These are phyloP conservation scores for Penicillium sp. DNA, from an alignment of 2,329 filamentous ascomycete species.

Conservation along the genomic window DNA sequence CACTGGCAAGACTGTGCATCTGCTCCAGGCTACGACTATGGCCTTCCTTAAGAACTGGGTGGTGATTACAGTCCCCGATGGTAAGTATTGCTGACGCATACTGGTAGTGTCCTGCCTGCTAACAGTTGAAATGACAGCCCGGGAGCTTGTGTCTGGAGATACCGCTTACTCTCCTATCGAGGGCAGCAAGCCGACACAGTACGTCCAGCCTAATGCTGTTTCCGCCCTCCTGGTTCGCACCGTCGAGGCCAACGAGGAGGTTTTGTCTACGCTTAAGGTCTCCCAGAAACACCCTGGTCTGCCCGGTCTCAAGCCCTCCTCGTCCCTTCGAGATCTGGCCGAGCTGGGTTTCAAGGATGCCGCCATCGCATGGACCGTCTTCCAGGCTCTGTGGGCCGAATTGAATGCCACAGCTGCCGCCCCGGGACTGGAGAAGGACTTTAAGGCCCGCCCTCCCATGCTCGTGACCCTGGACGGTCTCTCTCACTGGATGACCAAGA, in stretches of 20 bases:
- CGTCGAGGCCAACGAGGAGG: constrained; percentile 61
- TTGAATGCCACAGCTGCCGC: constrained; percentile 53
- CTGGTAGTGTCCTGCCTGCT: constrained; percentile 8
- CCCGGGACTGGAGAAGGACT: constrained; percentile 42
- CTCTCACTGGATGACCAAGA: constrained; percentile 71
- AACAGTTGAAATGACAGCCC: constrained; percentile 49
- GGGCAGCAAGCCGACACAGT: constrained; percentile 51
- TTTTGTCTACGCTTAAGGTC: constrained; percentile 54
- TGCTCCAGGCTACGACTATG: constrained; percentile 77
- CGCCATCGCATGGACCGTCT: constrained; percentile 73
- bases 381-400: constrained; percentile 76
- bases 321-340: constrained; percentile 63
- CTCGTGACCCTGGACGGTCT: constrained; percentile 75
- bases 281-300: constrained; percentile 55
- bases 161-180: constrained; percentile 73
- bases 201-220: constrained; percentile 73
- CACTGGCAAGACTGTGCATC: constrained; percentile 79
- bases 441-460: constrained; percentile 54
- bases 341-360: constrained; percentile 65
- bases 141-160: constrained; percentile 73
- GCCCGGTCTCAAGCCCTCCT: constrained; percentile 53
- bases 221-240: constrained; percentile 69
- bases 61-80: constrained; percentile 83
- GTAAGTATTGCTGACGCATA: constrained; percentile 48
- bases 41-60: constrained; percentile 80